Conservation (phyloP, 345 rosid genomes). For the Melaleuca alternifolia region DNA sequence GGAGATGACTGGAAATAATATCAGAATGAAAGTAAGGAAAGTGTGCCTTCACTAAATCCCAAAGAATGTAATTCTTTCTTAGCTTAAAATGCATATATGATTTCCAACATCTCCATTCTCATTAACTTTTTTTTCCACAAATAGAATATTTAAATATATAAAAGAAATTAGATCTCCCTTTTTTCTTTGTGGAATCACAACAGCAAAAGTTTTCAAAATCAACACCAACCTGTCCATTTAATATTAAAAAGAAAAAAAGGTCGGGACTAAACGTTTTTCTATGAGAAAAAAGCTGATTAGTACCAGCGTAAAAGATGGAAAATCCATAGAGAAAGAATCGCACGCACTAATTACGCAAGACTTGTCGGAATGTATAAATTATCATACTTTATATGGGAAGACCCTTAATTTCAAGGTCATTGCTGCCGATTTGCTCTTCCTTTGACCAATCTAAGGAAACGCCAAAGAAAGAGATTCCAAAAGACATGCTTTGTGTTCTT, state of each 20-base stretch:
- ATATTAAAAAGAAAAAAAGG: background rate
- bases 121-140: background rate
- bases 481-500: background rate
- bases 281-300: too few relatives aligned
- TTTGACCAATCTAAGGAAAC: background rate
- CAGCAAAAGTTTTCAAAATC: background rate
- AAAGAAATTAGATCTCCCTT: background rate
- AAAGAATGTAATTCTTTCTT: background rate
- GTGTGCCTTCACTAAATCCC: too few relatives aligned
- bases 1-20: too few relatives aligned
- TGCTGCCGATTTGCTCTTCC: background rate
- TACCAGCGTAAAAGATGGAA: background rate
- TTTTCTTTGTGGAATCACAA: background rate
- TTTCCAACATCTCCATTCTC: background rate
- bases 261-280: rapidly evolving
- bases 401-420: background rate
- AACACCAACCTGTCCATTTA: background rate
- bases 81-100: background rate
- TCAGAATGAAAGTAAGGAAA: too few relatives aligned
- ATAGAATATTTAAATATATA: background rate
- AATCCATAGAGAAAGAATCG: background rate
- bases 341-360: background rate
- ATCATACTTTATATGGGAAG: background rate
- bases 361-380: background rate
- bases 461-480: background rate